phyloP scores from a whole-genome alignment of 78 protist species.

The Trichosphaerium sp. region DNA sequence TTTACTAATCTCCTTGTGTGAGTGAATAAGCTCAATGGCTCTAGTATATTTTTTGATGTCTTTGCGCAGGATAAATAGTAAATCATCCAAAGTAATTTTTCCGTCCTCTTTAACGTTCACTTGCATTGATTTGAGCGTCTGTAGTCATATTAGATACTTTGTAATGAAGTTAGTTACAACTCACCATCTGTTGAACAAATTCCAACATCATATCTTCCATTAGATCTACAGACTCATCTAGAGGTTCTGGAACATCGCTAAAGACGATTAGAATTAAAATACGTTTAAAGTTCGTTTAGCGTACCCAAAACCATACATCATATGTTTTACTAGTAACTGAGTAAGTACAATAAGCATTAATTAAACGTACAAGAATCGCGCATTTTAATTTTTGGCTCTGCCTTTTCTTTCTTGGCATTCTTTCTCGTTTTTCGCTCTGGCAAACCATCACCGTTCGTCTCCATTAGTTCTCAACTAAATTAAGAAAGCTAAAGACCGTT shows the following conservation, averaged over 20 bases:
- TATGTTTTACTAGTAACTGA: slow-evolving; percentile 28
- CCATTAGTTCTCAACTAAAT: too few relatives aligned
- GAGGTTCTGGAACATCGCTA: slow-evolving; percentile 49
- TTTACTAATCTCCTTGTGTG: too few relatives aligned
- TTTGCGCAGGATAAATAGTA: slow-evolving; percentile 38
- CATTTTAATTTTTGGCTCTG: too few relatives aligned
- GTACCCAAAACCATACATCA: slow-evolving; percentile 58
- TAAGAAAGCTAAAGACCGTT: too few relatives aligned
- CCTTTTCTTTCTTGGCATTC: too few relatives aligned
- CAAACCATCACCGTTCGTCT: too few relatives aligned
- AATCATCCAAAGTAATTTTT: slow-evolving; percentile 40
- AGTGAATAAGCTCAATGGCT: slow-evolving; percentile 37
- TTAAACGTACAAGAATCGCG: too few relatives aligned
- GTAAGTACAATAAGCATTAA: too few relatives aligned
- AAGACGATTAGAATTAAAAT: not conserved
- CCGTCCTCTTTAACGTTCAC: slow-evolving; percentile 6
- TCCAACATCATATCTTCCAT: slow-evolving; percentile 42
- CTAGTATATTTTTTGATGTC: slow-evolving; percentile 45
- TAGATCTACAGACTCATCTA: slow-evolving; percentile 40
- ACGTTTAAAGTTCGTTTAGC: too few relatives aligned
- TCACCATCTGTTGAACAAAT: slow-evolving; percentile 27
- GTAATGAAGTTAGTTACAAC: slow-evolving; percentile 31
- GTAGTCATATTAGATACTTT: too few relatives aligned
- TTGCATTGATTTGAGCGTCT: not conserved
- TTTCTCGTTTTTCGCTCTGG: too few relatives aligned